phyloP scores from a whole-genome alignment of 257 asterid species.

The Solanum infundibuliforme region DNA sequence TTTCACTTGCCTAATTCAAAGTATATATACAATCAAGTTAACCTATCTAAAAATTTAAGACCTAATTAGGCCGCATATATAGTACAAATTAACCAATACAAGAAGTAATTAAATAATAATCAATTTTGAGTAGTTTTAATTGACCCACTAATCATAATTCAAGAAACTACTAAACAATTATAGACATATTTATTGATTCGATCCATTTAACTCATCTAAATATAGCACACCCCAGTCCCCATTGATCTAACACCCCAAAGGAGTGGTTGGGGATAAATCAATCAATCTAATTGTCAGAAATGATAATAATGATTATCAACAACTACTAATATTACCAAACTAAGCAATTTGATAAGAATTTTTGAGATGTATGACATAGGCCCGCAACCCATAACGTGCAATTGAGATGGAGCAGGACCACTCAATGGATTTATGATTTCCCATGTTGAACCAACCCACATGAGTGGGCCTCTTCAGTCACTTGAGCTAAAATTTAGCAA shows the following conservation, averaged over 20 bases:
- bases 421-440: background rate
- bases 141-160: background rate
- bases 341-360: background rate
- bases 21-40: background rate
- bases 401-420: background rate
- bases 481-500: background rate
- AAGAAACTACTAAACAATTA: background rate
- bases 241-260: background rate
- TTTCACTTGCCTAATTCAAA: background rate
- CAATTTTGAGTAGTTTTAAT: background rate
- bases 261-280: background rate
- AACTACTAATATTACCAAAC: background rate
- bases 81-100: background rate
- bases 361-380: background rate
- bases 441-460: background rate
- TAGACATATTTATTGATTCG: background rate
- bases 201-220: background rate
- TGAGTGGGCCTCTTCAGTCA: background rate
- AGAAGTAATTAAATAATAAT: background rate
- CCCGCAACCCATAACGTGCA: conserved; percentile 3
- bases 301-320: background rate
- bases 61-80: background rate
- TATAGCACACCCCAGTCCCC: background rate
- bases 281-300: background rate
- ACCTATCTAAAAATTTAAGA: background rate